Evolutionary conservation across 2,329 filamentous ascomycete species (phyloP).

Genomic region (Neopestalotiopsis sp.): DNA sequence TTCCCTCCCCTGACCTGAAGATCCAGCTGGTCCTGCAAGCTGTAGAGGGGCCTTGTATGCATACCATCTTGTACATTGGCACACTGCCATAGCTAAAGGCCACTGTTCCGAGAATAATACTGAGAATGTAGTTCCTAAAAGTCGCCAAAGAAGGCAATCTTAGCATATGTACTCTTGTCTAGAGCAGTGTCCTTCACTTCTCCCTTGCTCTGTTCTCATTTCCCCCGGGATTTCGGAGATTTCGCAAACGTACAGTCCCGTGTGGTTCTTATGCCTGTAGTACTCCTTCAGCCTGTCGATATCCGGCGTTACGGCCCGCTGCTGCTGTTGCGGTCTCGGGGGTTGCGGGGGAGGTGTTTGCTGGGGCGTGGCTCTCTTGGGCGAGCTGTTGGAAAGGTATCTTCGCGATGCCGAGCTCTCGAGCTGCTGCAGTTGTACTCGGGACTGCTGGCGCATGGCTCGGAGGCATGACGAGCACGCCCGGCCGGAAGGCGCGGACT

Average conservation of each 20-base stretch:
- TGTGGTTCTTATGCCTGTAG: slow-evolving; percentile 71
- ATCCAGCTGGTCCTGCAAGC: neutral
- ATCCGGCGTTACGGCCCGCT: slow-evolving; percentile 43
- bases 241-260: slow-evolving; percentile 58
- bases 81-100: slow-evolving; percentile 84
- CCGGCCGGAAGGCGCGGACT: slow-evolving; percentile 25
- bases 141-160: slow-evolving; percentile 20
- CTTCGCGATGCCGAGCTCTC: slow-evolving; percentile 26
- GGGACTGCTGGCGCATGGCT: slow-evolving; percentile 25
- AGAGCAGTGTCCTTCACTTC: neutral
- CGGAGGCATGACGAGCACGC: slow-evolving; percentile 36
- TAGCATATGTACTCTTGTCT: slow-evolving; percentile 22
- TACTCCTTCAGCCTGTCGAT: slow-evolving; percentile 70
- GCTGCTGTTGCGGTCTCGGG: slow-evolving; percentile 24
- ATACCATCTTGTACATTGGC: slow-evolving; percentile 85
- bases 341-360: slow-evolving; percentile 25
- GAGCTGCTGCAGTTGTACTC: slow-evolving; percentile 1
- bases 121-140: slow-evolving; percentile 73
- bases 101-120: slow-evolving; percentile 78
- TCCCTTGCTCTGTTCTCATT: neutral
- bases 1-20: too few species aligned
- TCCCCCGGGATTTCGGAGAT: too few species aligned
- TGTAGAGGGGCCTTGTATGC: slow-evolving; percentile 20
- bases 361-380: slow-evolving; percentile 32
- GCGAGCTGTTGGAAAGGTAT: slow-evolving; percentile 30